Evolutionary conservation across 2,329 filamentous ascomycete genomes (phyloP), one percentile per base, ranked within the genome.

Genomic region (Camillea tinctor): DNA sequence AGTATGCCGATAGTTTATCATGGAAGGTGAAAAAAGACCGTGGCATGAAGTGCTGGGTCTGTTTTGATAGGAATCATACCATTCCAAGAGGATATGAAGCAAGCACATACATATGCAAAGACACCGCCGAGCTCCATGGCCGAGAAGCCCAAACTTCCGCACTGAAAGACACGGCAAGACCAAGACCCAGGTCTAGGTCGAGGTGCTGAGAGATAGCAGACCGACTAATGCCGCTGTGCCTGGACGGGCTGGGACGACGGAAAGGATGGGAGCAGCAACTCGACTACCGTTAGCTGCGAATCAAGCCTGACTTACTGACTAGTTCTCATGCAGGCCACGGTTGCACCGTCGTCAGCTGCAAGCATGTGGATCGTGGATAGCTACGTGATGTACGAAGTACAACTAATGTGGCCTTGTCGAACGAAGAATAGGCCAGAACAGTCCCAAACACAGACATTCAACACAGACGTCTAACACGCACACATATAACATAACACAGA

Each of bases 361-460:
- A 52, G 50, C 36, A 21, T 22, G 40, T 44, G 36, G 36, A 48
- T 44, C 7, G 21, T 57, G 60, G 62, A 62, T 62, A 59, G 50
- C 54, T 55, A 59, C 58, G 22, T 58, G 48, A 19, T 57, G 64
- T 60, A 44, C 48, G 48, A 19, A 56, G 64, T 60, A 44, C 48
- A 21, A 64, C 60, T 50, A 26, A 24, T 36, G 17, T 54, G 44
- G 50, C 19, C 58, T n/a, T 30, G 50, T 62, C 44, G 24, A 58
- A 19, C 36, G 36, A 44, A 44, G 36, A 44, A 44, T 11, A 44
- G 36, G 15, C 36, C n/a, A 44, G 55, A 56, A 24, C 15, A 59
- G 54, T 55, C 53, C 63, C 56, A 57, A 64, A 56, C 49, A 50
- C 49, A 13, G 11, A 21, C 52, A n/a, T n/a, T n/a, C n/a, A 30